Conservation (phyloP, 768 basidiomycete species). For the Peribolospora baueri region DNA sequence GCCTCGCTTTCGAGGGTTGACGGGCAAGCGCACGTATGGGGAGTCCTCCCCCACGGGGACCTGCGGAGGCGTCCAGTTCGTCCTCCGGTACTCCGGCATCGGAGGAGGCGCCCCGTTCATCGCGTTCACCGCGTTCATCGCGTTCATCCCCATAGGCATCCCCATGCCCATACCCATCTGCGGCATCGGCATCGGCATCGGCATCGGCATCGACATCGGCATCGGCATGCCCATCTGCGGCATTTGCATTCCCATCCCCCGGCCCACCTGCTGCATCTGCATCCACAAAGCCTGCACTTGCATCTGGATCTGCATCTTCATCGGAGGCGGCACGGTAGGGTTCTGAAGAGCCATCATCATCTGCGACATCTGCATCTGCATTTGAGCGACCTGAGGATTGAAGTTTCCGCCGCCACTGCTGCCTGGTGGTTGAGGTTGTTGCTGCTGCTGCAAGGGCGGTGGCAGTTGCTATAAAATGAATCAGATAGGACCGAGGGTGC, state of each 20-base stretch:
- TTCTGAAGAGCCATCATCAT: constrained; percentile 11
- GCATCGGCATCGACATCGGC: constrained; percentile 27
- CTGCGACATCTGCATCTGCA: constrained; percentile 32
- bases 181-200: constrained; percentile 12
- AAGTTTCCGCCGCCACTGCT: constrained; percentile 15
- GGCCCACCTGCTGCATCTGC: constrained; percentile 22
- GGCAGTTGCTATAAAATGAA: constrained; percentile 6
- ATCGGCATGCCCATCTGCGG: constrained; percentile 30
- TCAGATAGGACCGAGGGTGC: constrained; percentile 1
- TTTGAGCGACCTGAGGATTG: constrained; percentile 22
- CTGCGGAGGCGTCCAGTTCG: too few species aligned
- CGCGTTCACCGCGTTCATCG: too few species aligned
- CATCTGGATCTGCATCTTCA: constrained; percentile 57
- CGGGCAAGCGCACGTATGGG: too few species aligned
- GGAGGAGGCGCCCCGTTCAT: too few species aligned
- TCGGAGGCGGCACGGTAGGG: constrained; percentile 25
- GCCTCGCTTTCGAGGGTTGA: too few species aligned
- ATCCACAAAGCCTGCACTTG: constrained; percentile 49
- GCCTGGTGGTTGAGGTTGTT: constrained; percentile 50
- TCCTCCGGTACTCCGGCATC: too few species aligned
- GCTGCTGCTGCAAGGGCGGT: constrained; percentile 5
- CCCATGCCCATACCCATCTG: constrained; percentile 18
- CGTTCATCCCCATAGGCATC: too few species aligned
- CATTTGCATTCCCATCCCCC: constrained; percentile 26
- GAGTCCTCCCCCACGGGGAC: too few species aligned